phyloP scores from a whole-genome alignment of 441 rosid species.

The Iberis amara region DNA sequence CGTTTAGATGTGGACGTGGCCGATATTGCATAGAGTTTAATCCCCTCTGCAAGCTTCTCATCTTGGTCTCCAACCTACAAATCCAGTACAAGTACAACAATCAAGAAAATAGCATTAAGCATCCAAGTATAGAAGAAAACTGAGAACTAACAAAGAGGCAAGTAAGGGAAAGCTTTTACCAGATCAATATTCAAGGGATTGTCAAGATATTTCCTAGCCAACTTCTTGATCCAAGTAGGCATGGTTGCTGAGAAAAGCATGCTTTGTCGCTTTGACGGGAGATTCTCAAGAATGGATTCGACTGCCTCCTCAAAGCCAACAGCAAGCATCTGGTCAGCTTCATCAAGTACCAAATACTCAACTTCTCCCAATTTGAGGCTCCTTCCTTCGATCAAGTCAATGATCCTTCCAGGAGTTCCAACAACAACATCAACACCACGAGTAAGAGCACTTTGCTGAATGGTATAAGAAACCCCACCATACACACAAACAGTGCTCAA shows the following conservation, averaged over 20 bases:
- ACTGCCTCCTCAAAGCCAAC: slow-evolving; percentile 98
- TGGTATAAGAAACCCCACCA: slow-evolving; percentile 89
- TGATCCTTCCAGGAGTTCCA: slow-evolving; percentile 97
- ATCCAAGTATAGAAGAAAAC: background rate
- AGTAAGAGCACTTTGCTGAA: slow-evolving; percentile 73
- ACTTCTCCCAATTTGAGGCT: slow-evolving; percentile 85
- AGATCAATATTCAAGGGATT: slow-evolving; percentile 87
- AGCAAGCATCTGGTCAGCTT: slow-evolving; percentile 99
- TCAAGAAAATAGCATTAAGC: slow-evolving; percentile 9
- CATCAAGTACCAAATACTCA: slow-evolving; percentile 91
- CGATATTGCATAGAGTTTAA: slow-evolving; percentile 78
- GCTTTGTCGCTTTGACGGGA: slow-evolving; percentile 79
- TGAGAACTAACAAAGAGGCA: background rate
- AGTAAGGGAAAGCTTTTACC: slow-evolving; percentile 37
- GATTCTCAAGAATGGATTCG: slow-evolving; percentile 78
- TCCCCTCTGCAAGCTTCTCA: slow-evolving; percentile 93
- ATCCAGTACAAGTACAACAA: slow-evolving; percentile 19
- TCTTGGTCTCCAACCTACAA: slow-evolving; percentile 86
- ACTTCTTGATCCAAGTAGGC: slow-evolving; percentile 93
- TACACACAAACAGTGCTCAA: slow-evolving; percentile 84
- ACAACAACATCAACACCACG: slow-evolving; percentile 98
- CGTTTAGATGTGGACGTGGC: slow-evolving; percentile 73
- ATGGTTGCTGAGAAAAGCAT: slow-evolving; percentile 99
- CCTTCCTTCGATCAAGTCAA: slow-evolving; percentile 69
- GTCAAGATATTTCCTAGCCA: slow-evolving; percentile 82